These are phyloP conservation scores for Xylariaceae sp. DNA, from an alignment of 2,329 filamentous ascomycete genomes.

Conservation along the genomic window DNA sequence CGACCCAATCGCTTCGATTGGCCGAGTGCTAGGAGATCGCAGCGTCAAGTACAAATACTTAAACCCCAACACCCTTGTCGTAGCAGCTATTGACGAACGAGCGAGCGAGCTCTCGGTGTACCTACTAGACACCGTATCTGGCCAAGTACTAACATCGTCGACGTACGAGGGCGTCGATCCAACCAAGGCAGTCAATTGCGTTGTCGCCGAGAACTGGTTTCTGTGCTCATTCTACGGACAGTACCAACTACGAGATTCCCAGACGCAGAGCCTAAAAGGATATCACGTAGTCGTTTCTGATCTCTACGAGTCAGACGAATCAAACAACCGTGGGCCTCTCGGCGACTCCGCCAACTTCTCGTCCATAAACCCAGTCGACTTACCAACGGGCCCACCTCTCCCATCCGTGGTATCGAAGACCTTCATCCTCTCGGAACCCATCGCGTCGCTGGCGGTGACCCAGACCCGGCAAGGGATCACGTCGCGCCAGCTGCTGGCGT, in stretches of 20 bases:
- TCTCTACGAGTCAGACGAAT: constrained; percentile 81
- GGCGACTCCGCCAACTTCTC: constrained; percentile 74
- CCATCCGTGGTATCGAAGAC: constrained; percentile 80
- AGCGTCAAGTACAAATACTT: constrained; percentile 98
- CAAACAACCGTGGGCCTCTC: constrained; percentile 84
- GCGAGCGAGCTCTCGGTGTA: constrained; percentile 69
- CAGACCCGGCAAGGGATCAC: constrained; percentile 92
- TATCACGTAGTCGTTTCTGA: constrained; percentile 86
- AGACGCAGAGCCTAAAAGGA: constrained; percentile 68
- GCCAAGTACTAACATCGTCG: constrained; percentile 73
- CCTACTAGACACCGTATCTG: constrained; percentile 84
- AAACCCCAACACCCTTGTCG: constrained; percentile 80
- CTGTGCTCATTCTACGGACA: constrained; percentile 76
- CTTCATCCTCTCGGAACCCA: constrained; percentile 78
- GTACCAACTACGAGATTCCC: constrained; percentile 58
- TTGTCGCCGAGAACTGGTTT: constrained; percentile 94
- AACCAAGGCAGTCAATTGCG: constrained; percentile 72
- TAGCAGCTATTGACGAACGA: constrained; percentile 68
- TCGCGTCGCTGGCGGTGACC: constrained; percentile 79
- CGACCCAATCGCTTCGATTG: constrained; percentile 92
- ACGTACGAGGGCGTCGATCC: constrained; percentile 75
- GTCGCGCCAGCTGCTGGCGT: constrained; percentile 77
- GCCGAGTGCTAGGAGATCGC: constrained; percentile 87
- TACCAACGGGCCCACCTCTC: constrained; percentile 57
- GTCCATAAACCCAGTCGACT: constrained; percentile 67